Conservation (phyloP, 2,329 filamentous ascomycete genomes). For the Arthrocladium fulminans region DNA sequence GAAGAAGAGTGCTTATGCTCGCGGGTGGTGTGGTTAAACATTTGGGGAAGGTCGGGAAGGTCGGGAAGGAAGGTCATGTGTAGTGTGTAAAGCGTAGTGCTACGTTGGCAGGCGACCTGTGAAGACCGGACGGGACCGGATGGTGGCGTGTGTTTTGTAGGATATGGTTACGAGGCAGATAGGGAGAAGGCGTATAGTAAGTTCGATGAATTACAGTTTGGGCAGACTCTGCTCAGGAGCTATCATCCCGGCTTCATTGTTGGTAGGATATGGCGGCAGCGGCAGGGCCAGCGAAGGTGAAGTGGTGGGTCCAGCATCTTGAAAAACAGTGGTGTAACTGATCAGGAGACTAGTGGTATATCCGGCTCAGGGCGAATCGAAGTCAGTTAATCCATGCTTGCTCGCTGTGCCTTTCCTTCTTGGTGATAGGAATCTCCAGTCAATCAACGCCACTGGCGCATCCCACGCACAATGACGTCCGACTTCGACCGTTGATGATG, state of each 20-base stretch:
- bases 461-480: background rate
- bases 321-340: background rate
- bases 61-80: background rate
- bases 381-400: background rate
- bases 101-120: too few relatives aligned
- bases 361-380: background rate
- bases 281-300: too few relatives aligned
- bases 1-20: too few relatives aligned
- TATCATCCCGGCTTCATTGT: too few relatives aligned
- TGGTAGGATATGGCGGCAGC: too few relatives aligned
- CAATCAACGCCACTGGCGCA: background rate
- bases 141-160: too few relatives aligned
- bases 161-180: too few relatives aligned
- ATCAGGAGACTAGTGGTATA: background rate
- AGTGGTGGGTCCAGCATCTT: too few relatives aligned
- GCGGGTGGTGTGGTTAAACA: background rate
- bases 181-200: too few relatives aligned
- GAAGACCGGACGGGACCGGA: too few relatives aligned
- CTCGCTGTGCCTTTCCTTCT: background rate
- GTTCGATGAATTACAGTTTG: too few relatives aligned
- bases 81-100: background rate
- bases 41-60: background rate
- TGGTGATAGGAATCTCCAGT: background rate
- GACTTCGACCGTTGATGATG: background rate
- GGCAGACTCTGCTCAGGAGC: too few relatives aligned